Percentiles rank a stretch among this genome's conserved stretches.
phyloP scores from a whole-genome alignment of 257 asterid genomes.

The Gardenia jasminoides region DNA sequence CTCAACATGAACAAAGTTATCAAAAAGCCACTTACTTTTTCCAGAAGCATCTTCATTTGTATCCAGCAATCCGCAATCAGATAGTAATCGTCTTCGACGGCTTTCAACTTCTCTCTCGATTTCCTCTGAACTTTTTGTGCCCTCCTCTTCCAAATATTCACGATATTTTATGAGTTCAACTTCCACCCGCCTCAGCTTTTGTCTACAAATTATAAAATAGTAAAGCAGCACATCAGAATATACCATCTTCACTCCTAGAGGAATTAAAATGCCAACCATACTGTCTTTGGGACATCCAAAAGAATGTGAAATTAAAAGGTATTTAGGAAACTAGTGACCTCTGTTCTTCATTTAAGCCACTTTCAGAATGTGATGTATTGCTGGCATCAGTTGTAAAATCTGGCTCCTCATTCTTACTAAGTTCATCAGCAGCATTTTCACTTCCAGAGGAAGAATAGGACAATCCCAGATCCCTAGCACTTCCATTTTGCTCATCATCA shows the following conservation, averaged over 20 bases:
- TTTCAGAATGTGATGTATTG: slow-evolving; percentile 50
- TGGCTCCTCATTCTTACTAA: slow-evolving; percentile 41
- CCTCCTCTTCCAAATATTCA: slow-evolving; percentile 88
- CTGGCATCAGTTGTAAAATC: slow-evolving; percentile 56
- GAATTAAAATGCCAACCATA: not conserved
- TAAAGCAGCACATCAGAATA: slow-evolving; percentile 19
- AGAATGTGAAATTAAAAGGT: not conserved
- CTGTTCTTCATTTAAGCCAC: slow-evolving; percentile 75
- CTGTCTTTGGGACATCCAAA: not conserved
- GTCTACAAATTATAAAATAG: slow-evolving; percentile 41
- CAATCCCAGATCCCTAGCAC: slow-evolving; percentile 63
- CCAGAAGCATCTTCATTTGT: slow-evolving; percentile 55
- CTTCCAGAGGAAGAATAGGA: slow-evolving; percentile 93
- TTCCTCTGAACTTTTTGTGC: slow-evolving; percentile 56
- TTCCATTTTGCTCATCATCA: slow-evolving; percentile 64
- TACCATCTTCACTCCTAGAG: not conserved
- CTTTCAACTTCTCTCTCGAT: slow-evolving; percentile 74
- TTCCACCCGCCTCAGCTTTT: slow-evolving; percentile 84
- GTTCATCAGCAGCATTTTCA: slow-evolving; percentile 66
- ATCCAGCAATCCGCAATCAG: slow-evolving; percentile 66
- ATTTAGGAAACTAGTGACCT: slow-evolving; percentile 41
- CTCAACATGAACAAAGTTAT: not conserved
- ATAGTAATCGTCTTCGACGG: slow-evolving; percentile 59
- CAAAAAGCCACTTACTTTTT: slow-evolving; percentile 48
- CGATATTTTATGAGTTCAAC: slow-evolving; percentile 84